Evolutionary conservation across 2,329 filamentous ascomycete species (phyloP), one percentile per base, ranked within the genome.

Genomic region (Aspergillus piperis): DNA sequence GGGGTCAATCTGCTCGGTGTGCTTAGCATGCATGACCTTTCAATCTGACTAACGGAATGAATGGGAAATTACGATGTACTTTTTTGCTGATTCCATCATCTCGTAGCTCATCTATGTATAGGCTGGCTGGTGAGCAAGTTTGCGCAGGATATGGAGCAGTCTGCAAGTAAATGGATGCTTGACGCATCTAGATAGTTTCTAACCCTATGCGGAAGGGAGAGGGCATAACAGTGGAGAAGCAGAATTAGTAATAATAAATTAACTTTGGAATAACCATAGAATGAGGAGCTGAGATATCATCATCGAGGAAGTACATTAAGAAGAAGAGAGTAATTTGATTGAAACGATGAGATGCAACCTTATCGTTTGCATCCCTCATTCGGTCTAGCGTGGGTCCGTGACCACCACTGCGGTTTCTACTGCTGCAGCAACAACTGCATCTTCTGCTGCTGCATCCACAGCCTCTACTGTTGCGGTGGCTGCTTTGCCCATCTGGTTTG

Each of bases 51-150:
- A 23, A 10, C 11, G 19, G 41, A 44, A 44, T 44, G 41, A 23
- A 10, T 44, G 41, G 19, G 41, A 11, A 44, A 13, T 44, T 23
- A 44, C 41, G 10, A 44, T 19, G 41, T 23, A 5, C 19, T 44
- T 23, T 44, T 17, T n/a, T 44, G 19, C 5, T 44, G 19, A 19
- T 15, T 13, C 19, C 41, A 23, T 36, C 32, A 13, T 13, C 4
- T 15, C 11, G 6, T 36, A 13, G 11, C 17, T 32, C 13, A 15
- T n/a, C 19, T 39, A n/a, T 39, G n/a, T 52, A 7, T 32, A 21
- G 50, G 13, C 50, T 52, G 21, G 10, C 50, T 52, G 21, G 10
- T 64, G 66, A 68, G 66, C 65, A 64, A 13, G 63, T 69, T 69
- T 69, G 66, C 62, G 66, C 54, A 21, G 36, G 47, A 44, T 56